Percentiles rank a stretch among this genome's conserved stretches.
These are phyloP conservation scores for Sisymbrium altissimum DNA, from an alignment of 345 rosid genomes.

Conservation along the genomic window DNA sequence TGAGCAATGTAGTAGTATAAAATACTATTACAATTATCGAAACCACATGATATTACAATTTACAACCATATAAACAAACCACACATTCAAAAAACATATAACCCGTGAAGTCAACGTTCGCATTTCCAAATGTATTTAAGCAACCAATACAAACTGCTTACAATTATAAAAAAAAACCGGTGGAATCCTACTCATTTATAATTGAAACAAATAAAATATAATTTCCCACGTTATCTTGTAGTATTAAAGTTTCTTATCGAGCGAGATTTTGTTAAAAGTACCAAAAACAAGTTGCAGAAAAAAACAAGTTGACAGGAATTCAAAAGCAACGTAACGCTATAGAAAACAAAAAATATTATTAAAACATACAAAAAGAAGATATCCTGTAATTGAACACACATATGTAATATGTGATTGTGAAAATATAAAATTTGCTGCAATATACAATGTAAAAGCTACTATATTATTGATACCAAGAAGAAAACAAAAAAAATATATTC, in stretches of 20 bases:
- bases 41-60: background rate
- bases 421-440: background rate
- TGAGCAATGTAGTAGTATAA: background rate
- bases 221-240: background rate
- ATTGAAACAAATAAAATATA: background rate
- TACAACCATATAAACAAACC: background rate
- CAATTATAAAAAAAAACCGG: conserved; percentile 1
- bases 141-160: background rate
- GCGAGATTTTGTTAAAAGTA: conserved; percentile 12
- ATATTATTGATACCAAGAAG: background rate
- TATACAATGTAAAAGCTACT: background rate
- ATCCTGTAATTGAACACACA: background rate
- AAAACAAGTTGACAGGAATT: conserved; percentile 21
- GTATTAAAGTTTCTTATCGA: background rate
- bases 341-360: conserved; percentile 14
- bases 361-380: background rate
- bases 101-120: background rate
- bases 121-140: background rate
- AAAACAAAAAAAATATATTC: too few species aligned
- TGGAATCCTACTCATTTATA: conserved; percentile 24
- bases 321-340: conserved; percentile 21
- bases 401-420: background rate
- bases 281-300: conserved; percentile 19
- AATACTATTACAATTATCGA: background rate
- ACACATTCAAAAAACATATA: background rate